Percentiles rank a stretch among this genome's conserved stretches.
Evolutionary conservation across 805 yeast species (phyloP).

Genomic region (Maudiozyma serrabonitensis): DNA sequence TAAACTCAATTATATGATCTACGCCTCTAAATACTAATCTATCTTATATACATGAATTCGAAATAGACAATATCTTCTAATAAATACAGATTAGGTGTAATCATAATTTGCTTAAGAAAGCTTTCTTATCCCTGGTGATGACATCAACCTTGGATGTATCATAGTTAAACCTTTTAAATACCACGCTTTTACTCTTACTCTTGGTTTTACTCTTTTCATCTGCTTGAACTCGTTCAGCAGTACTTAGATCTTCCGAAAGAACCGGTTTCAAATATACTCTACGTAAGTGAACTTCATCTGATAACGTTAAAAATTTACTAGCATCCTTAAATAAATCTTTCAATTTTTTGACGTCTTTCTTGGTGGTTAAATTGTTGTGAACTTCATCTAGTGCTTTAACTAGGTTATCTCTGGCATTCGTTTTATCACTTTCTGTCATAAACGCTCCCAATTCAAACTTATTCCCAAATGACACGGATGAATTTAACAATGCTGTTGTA

Average conservation of each 20-base stretch:
- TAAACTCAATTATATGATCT: background rate
- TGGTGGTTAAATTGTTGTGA: constrained; percentile 5
- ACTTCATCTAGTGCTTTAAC: constrained; percentile 15
- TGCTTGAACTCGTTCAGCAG: background rate
- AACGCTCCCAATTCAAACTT: constrained; percentile 14
- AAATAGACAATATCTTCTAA: background rate
- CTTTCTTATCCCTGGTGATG: constrained; percentile 45
- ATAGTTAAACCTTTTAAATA: constrained; percentile 53
- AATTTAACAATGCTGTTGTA: constrained; percentile 10
- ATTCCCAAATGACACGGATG: constrained; percentile 20
- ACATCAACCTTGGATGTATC: constrained; percentile 41
- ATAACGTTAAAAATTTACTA: constrained; percentile 20
- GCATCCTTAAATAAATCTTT: constrained; percentile 34
- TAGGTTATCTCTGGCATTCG: constrained; percentile 19
- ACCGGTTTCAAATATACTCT: constrained; percentile 46
- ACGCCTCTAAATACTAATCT: background rate
- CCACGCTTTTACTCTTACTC: constrained; percentile 34
- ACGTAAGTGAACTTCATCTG: constrained; percentile 34
- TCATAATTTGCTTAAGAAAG: constrained; percentile 30
- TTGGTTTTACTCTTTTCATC: constrained; percentile 31
- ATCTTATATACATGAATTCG: background rate
- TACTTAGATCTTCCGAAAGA: constrained; percentile 33
- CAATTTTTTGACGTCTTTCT: constrained; percentile 32
- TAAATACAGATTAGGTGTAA: background rate
- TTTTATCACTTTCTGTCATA: constrained; percentile 28